These are phyloP conservation scores for Quercus mongolica DNA, from an alignment of 306 rosid genomes.

Conservation along the genomic window DNA sequence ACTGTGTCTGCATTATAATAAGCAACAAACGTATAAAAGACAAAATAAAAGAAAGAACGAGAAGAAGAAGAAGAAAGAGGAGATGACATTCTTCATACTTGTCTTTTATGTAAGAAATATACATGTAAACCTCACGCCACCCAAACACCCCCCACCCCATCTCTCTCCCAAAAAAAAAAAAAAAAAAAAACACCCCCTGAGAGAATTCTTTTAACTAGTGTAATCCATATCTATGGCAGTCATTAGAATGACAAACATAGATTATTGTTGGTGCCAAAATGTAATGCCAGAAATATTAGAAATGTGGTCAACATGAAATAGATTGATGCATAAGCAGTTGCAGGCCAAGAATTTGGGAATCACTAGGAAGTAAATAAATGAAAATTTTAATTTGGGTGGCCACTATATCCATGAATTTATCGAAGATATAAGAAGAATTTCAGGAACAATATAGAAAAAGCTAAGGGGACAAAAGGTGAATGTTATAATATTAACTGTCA, in stretches of 20 bases:
- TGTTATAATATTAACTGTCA: neutral
- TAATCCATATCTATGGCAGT: no score
- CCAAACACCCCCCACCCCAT: no score
- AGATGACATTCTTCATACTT: no score
- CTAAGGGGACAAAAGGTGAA: neutral
- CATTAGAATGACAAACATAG: no score
- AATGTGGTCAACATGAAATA: neutral
- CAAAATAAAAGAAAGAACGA: no score
- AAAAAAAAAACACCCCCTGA: no score
- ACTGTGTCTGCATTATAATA: slow-evolving; percentile 66
- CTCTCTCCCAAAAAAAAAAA: no score
- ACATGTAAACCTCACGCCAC: no score
- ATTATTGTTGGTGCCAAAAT: neutral
- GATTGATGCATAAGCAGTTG: neutral
- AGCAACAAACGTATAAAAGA: neutral
- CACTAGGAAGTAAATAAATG: neutral
- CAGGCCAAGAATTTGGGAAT: neutral
- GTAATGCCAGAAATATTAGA: neutral
- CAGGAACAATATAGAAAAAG: neutral
- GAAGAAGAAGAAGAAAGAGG: no score
- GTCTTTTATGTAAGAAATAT: no score
- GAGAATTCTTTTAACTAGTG: no score
- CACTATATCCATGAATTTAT: neutral
- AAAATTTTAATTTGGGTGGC: neutral
- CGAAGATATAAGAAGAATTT: neutral